Base-by-base conservation (phyloP, 345 rosid genomes). In the Euphorbia pulcherrima region DNA sequence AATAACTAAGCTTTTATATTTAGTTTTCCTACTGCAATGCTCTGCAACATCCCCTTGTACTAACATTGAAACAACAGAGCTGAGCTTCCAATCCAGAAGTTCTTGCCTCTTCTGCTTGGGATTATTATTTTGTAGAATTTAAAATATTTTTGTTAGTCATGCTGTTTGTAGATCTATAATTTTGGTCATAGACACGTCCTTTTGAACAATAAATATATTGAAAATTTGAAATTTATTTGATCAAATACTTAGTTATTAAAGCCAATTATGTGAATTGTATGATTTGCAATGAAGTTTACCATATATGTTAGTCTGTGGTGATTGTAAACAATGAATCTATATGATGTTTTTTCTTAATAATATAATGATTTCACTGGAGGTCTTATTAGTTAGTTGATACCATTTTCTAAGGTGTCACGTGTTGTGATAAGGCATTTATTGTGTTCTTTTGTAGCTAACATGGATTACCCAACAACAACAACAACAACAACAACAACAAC, bases 21-120 rank as follows among this genome's bases (percentile, higher is more conserved):
- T 53, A 9, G 28, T 40, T 63, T 69, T 59, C 47, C 44, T 24
- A 44, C 28, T 13, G 54, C 50, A 60, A 21, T 50, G 11, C 3
- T 24, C n/a, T 11, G 44, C 29, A 27, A 52, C 29, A 64, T 62
- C 10, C 30, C 39, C 39, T 40, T 74, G 68, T 41, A 65, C 67
- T 68, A 24, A 48, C 21, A 10, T 59, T 44, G 37, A 33, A 33
- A 33, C 37, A 33, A 7, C 7, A 33, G 37, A 33, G 37, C 37
- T 33, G 37, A 33, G 37, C 37, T 33, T 33, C 37, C 3, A 7
- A 33, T 33, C 37, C 7, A 33, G 37, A 33, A 2, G 37, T 33
- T 2, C 37, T 33, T 33, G 37, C 37, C 37, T 33, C 37, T 7
- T 7, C 37, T 7, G 7, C 7, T 33, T 44, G 50, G 50, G 16